Evolutionary conservation across 225 moss, liverwort and hornwort species (phyloP), one percentile per base, ranked within the genome.

Genomic region (Physcomitrellopsis africana): DNA sequence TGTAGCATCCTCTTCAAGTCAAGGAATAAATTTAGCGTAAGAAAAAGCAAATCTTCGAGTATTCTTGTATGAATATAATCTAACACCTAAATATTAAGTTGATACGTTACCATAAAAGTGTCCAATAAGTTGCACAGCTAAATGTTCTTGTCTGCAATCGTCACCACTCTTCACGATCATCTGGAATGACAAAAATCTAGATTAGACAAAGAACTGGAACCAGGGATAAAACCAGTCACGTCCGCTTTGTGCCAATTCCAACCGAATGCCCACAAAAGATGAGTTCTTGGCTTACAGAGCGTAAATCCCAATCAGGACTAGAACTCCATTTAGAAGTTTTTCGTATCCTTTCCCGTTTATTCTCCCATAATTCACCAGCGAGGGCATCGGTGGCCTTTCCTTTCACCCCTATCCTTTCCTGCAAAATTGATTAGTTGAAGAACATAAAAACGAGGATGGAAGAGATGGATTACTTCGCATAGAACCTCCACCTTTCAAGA

Each of bases 121-220:
- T 53, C 93, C 91, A 79, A 99, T 84, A 37, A 99, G 95, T 79
- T 99, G 99, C 43, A 93, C 99, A 18, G 99, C 99, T 76, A 99
- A 80, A 85, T 99, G 99, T 74, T 99, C 99, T 78, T 99, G 99
- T 65, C 99, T 87, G 82, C 99, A 99, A 76, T 99, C 99, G 81
- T 99, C 99, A 82, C 99, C 99, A 81, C 99, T 99, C 87, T 99
- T 99, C 72, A 99, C 99, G 70, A 99, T 99, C 90, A 99, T 89
- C 99, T 99, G 89, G 74, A 81, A 76, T 49, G 32, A 58, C 76
- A 82, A 16, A 51, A 68, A 45, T 52, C 45, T 78, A 67, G 10
- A 48, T 65, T 52, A 68, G 65, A 59, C 60, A 76, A 68, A 59
- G 1, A 48, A 77, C 10, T 73, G 70, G 12, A 74, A 81, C 51